A percentile compares a stretch with the other conserved stretches of the same genome.
Evolutionary conservation across 2,329 filamentous ascomycete species (phyloP).

Genomic region (Alternaria ventricosa): DNA sequence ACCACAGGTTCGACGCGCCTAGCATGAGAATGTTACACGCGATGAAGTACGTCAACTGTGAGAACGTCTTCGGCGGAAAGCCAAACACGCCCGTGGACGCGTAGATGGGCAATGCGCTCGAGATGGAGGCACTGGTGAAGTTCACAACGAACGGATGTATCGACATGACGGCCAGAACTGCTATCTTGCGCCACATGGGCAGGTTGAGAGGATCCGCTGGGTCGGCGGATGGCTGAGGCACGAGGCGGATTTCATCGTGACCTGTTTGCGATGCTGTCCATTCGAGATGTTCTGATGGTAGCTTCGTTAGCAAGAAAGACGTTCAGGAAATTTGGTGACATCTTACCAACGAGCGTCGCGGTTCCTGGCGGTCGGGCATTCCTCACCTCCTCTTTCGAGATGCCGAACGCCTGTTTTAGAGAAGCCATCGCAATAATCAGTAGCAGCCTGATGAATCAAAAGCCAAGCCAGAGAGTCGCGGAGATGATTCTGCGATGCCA

Average conservation of each 20-base stretch:
- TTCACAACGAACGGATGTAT: conserved; percentile 49
- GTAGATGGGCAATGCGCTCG: conserved; percentile 47
- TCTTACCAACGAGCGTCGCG: conserved; percentile 47
- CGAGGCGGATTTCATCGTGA: conserved; percentile 46
- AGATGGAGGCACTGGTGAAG: conserved; percentile 45
- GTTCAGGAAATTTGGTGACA: neutral
- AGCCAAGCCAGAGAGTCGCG: no score
- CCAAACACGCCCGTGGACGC: conserved; percentile 40
- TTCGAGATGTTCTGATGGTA: conserved; percentile 34
- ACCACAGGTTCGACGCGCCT: conserved; percentile 49
- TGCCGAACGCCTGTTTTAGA: conserved; percentile 44
- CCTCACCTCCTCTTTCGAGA: conserved; percentile 50
- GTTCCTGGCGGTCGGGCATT: conserved; percentile 51
- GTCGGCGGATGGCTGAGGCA: conserved; percentile 49
- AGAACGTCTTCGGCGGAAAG: conserved; percentile 38
- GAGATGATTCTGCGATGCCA: neutral
- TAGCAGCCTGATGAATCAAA: neutral
- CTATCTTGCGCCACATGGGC: conserved; percentile 44
- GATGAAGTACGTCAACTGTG: conserved; percentile 45
- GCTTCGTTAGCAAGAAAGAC: neutral
- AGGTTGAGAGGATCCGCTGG: conserved; percentile 52
- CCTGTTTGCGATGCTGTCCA: conserved; percentile 38
- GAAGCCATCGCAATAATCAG: conserved; percentile 37
- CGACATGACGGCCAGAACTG: conserved; percentile 47
- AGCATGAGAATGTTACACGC: conserved; percentile 50